Conservation (phyloP, 768 basidiomycete species). For the Mycena olivaceomarginata region DNA sequence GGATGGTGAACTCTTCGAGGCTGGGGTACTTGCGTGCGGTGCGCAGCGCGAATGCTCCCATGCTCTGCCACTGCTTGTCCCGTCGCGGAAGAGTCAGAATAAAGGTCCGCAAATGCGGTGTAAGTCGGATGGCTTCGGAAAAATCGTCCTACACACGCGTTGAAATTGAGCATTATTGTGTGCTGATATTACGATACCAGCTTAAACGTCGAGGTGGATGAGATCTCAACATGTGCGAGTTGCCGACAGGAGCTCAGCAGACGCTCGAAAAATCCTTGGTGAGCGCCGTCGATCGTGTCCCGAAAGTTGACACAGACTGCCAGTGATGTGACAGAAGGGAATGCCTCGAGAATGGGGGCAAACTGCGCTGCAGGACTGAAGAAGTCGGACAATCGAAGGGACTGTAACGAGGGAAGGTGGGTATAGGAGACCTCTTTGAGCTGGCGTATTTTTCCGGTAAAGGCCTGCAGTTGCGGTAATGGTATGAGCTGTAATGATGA, state of each 20-base stretch:
- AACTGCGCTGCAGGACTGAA: constrained; percentile 47
- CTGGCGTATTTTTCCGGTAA: constrained; percentile 43
- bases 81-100: constrained; percentile 40
- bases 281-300: constrained; percentile 24
- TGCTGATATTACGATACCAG: constrained; percentile 27
- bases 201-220: constrained; percentile 38
- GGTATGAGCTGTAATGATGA: constrained; percentile 37
- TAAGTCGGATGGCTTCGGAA: constrained; percentile 34
- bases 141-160: constrained; percentile 37
- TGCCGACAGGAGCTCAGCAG: constrained; percentile 38
- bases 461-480: constrained; percentile 37
- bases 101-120: constrained; percentile 38
- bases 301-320: constrained; percentile 45
- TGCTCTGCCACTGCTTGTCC: constrained; percentile 11
- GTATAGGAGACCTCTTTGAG: constrained; percentile 31
- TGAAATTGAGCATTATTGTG: not conserved
- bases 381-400: constrained; percentile 41
- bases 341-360: constrained; percentile 29
- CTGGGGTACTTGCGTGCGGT: constrained; percentile 40
- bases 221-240: constrained; percentile 40
- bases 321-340: constrained; percentile 35
- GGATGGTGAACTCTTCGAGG: constrained; percentile 41
- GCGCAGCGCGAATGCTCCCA: constrained; percentile 35
- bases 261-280: constrained; percentile 39
- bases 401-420: constrained; percentile 35